Base-by-base conservation (phyloP, 306 rosid genomes). In the Lagenaria siceraria region DNA sequence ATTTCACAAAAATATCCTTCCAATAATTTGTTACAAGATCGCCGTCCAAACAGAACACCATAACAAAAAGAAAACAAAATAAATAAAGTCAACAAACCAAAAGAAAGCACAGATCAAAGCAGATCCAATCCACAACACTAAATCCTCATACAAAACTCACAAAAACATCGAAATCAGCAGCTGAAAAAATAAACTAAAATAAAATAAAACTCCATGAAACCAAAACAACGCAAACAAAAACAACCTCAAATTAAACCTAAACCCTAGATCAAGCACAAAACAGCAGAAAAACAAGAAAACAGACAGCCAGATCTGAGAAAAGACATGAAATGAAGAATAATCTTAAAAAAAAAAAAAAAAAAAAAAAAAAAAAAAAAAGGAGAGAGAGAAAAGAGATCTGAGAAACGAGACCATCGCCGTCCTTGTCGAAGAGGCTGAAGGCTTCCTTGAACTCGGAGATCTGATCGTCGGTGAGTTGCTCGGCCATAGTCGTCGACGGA, bases 371-470 rank as follows among this genome's bases (percentile, higher is more conserved):
- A 33, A 15, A 25, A 9, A 4, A 48, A 2, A 0, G 10, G 9
- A 15, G 0, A 36, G 15, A 40, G 5, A 75, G 49, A 64, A 69
- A 25, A 25, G 84, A 80, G 87, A 87, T 87, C 88, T 78, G 80
- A 88, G 86, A 78, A 78, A 82, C 6, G 74, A 87, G 51, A 90
- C 96, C 96, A 87, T 90, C 92, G 85, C 96, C 96, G 22, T 90
- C 96, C 91, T 90, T 90, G 77, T 90, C 96, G 86, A 90, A 90
- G 70, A 90, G 96, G 83, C 92, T 88, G 79, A 90, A 90, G 60
- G 96, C 96, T 60, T 90, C 96, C 87, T 90, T 87, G 89, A 90
- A 90, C 86, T 88, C 91, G 1, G 96, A 88, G 90, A 90, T 90
- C 92, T 90, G 92, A 33, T 90, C 96, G 58, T 90, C 92, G 72